These are phyloP conservation scores for Tephrocybe sp. DNA, from an alignment of 768 basidiomycete genomes.

Conservation along the genomic window DNA sequence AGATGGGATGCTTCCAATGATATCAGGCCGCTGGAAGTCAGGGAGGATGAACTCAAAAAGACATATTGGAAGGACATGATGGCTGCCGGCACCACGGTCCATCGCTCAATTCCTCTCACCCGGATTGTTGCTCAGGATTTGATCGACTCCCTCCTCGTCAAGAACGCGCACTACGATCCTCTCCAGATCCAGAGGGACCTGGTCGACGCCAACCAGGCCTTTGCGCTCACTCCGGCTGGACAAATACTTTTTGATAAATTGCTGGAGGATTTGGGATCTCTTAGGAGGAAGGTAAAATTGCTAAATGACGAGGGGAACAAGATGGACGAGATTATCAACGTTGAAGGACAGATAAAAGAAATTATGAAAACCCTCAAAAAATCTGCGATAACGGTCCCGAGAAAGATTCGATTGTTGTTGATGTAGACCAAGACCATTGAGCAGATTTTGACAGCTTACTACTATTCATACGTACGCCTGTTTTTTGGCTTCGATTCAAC, in stretches of 20 bases:
- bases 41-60: neutral
- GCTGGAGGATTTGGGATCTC: neutral
- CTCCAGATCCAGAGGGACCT: neutral
- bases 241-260: neutral
- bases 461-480: too few species aligned
- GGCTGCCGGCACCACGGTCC: neutral
- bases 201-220: neutral
- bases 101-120: neutral
- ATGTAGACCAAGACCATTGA: too few species aligned
- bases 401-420: too few species aligned
- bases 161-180: neutral
- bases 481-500: too few species aligned
- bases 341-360: too few species aligned
- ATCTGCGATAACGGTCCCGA: too few species aligned
- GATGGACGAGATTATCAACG: too few species aligned
- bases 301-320: neutral
- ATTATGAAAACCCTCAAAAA: too few species aligned
- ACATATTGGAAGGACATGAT: neutral
- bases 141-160: neutral
- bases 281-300: neutral
- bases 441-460: too few species aligned
- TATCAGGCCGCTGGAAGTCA: neutral
- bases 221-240: neutral
- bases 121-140: neutral
- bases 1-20: neutral